Evolutionary conservation across 257 asterid species (phyloP).

Genomic region (Coffea eugenioides): DNA sequence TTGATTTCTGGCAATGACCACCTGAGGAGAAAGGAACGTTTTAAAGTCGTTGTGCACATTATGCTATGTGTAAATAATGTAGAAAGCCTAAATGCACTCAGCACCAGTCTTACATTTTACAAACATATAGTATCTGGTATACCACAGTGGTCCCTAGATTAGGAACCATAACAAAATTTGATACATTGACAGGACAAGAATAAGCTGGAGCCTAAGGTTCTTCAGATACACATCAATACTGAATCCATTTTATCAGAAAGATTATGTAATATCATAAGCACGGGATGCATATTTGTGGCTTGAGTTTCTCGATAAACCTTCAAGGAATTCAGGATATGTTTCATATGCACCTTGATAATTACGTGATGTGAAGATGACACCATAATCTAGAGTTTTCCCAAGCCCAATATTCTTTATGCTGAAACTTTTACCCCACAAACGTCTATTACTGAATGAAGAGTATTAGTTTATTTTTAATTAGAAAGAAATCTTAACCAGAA

Average conservation of each 20-base stretch:
- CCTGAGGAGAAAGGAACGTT: constrained; percentile 35
- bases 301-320: background rate
- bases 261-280: background rate
- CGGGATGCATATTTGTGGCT: background rate
- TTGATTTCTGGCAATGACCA: constrained; percentile 95
- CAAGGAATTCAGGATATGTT: too few species aligned
- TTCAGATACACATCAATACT: background rate
- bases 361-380: background rate
- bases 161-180: too few species aligned
- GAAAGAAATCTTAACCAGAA: background rate
- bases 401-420: background rate
- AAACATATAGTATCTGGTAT: background rate
- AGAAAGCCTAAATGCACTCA: background rate
- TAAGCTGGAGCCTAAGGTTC: background rate
- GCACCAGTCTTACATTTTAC: background rate
- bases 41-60: background rate
- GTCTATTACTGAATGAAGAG: background rate
- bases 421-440: background rate
- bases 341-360: background rate
- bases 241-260: background rate
- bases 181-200: too few species aligned
- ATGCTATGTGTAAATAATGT: background rate
- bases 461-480: background rate
- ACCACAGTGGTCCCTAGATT: background rate
- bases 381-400: background rate